phyloP scores from a whole-genome alignment of 306 rosid genomes.

The Sechiopsis laciniata region DNA sequence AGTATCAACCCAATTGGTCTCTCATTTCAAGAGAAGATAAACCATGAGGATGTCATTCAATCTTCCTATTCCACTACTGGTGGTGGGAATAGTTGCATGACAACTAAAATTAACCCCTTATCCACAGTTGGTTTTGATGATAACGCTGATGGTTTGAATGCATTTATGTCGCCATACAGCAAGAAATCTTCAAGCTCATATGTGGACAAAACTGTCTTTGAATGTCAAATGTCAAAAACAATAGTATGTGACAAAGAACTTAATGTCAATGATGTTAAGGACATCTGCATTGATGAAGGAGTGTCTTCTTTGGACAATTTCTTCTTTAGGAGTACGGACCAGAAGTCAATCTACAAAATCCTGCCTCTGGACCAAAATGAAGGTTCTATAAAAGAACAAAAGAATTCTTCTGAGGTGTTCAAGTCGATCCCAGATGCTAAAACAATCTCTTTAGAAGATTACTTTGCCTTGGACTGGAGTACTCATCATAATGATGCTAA shows the following conservation, averaged over 20 bases:
- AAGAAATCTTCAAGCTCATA: slow-evolving; percentile 32
- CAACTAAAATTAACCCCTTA: neutral
- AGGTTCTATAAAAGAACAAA: slow-evolving; percentile 25
- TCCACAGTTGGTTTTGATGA: neutral
- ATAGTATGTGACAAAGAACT: slow-evolving; percentile 47
- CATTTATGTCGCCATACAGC: slow-evolving; percentile 28
- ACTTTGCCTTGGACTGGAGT: slow-evolving; percentile 30
- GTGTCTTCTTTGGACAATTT: slow-evolving; percentile 39
- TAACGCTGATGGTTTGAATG: slow-evolving; percentile 9
- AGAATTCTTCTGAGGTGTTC: slow-evolving; percentile 19
- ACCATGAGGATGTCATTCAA: slow-evolving; percentile 22
- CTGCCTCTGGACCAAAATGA: slow-evolving; percentile 24
- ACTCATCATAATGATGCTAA: slow-evolving; percentile 22
- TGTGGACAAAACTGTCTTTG: slow-evolving; percentile 48
- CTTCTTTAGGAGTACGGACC: slow-evolving; percentile 34
- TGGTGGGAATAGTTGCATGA: slow-evolving; percentile 5
- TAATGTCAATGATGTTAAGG: slow-evolving; percentile 53
- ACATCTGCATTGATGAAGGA: slow-evolving; percentile 77
- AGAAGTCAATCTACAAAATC: slow-evolving; percentile 27
- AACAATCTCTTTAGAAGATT: slow-evolving; percentile 19
- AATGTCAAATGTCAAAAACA: slow-evolving; percentile 50
- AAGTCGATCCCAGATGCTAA: neutral
- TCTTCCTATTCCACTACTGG: neutral
- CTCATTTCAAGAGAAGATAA: slow-evolving; percentile 30
- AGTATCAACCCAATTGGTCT: slow-evolving; percentile 37